phyloP scores from a whole-genome alignment of 805 yeast genomes.

The Zygotorulaspora chibaensis region DNA sequence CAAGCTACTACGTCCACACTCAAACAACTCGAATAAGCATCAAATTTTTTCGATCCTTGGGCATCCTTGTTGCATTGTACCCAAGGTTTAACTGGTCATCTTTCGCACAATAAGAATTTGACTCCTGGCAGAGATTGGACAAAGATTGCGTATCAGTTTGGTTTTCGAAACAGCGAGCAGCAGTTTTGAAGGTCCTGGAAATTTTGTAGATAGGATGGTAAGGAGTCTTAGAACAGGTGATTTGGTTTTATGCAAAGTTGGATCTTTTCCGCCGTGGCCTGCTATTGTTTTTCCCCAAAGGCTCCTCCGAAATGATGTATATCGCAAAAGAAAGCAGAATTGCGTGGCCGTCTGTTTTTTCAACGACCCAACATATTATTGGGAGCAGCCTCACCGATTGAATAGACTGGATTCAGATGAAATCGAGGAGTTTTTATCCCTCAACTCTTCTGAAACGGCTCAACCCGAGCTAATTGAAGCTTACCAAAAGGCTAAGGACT shows the following conservation, averaged over 20 bases:
- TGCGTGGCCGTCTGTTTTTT: constrained; percentile 35
- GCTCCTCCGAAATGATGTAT: constrained; percentile 30
- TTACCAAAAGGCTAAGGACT: constrained; percentile 28
- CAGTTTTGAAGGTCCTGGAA: background rate
- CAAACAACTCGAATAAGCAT: too few relatives aligned
- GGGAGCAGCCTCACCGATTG: constrained; percentile 31
- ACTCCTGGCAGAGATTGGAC: background rate
- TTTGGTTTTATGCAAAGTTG: constrained; percentile 35
- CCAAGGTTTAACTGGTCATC: too few relatives aligned
- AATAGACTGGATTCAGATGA: constrained; percentile 14
- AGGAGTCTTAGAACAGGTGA: constrained; percentile 29
- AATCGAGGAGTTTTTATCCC: constrained; percentile 19
- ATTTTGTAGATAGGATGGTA: constrained; percentile 8
- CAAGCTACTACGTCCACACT: too few relatives aligned
- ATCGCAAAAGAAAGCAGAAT: constrained; percentile 22
- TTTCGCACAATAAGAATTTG: background rate
- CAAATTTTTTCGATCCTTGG: too few relatives aligned
- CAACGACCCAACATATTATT: constrained; percentile 35
- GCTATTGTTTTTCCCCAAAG: constrained; percentile 35
- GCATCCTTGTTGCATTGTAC: too few relatives aligned
- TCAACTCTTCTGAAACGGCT: constrained; percentile 10
- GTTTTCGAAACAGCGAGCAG: background rate
- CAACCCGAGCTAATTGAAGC: constrained; percentile 28
- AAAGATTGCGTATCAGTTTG: background rate
- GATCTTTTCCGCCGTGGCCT: constrained; percentile 36